Conservation (phyloP, 495 filamentous ascomycete genomes). For the Neurospora sp. region DNA sequence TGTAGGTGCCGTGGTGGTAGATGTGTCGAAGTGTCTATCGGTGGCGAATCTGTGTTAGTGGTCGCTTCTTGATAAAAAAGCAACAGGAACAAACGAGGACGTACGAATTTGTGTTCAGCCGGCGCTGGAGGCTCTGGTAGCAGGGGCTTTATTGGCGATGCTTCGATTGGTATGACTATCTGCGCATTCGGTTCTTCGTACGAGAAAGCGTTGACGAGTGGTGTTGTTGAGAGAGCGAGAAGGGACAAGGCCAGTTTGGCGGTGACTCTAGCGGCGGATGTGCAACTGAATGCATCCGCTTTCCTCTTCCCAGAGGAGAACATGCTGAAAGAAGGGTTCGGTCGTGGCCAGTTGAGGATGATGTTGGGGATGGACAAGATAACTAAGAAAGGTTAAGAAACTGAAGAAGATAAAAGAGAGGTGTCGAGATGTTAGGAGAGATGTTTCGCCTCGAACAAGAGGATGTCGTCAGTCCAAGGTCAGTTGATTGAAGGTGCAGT, state of each 20-base stretch:
- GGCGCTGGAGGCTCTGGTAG: constrained; percentile 28
- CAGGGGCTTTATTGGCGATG: constrained; percentile 26
- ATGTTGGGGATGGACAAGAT: background rate
- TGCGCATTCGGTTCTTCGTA: constrained; percentile 11
- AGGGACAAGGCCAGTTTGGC: constrained; percentile 51
- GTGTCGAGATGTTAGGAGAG: background rate
- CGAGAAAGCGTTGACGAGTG: constrained; percentile 13
- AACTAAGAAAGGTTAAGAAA: background rate
- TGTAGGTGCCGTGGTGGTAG: constrained; percentile 73
- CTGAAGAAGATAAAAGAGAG: background rate
- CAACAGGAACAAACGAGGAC: constrained; percentile 7
- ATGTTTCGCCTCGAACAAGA: background rate
- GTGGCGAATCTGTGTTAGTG: background rate
- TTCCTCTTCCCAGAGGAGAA: constrained; percentile 27
- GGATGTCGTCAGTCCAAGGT: background rate
- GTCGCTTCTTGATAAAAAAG: constrained; percentile 1
- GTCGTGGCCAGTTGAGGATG: background rate
- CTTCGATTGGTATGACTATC: constrained; percentile 24
- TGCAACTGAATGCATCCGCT: constrained; percentile 23
- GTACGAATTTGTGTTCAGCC: constrained; percentile 42
- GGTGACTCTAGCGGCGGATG: constrained; percentile 48
- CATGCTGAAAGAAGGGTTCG: constrained; percentile 20
- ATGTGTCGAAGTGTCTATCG: constrained; percentile 73
- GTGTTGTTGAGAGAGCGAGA: constrained; percentile 43
- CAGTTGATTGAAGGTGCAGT: background rate